Base-by-base conservation (phyloP, 2,329 filamentous ascomycete species). In the Penicillium glabrum region DNA sequence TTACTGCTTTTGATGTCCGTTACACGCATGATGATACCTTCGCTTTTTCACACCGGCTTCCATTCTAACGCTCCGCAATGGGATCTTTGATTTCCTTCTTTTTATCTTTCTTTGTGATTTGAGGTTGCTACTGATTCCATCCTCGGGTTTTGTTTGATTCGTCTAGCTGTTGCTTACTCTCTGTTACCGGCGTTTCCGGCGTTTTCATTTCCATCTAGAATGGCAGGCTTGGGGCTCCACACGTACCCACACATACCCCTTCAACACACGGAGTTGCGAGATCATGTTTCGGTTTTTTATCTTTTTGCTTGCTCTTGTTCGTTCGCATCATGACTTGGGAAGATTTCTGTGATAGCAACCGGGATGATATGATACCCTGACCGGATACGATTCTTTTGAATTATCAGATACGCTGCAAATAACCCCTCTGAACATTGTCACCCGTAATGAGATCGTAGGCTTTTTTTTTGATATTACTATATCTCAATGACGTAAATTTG, bases 351-450 rank as follows among this genome's bases (percentile, higher is more conserved):
- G 29, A 45, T 45, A 56, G 39, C 46, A 56, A 47, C 37, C 53
- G 59, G 58, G 58, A 64, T 48, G 52, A 61, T 51, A 61, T 62
- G 64, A 66, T 66, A 66, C 64, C 62, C 64, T 62, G 57, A 64
- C 59, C 64, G 52, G 54, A 65, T 64, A 60, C 59, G 52, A 58
- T 56, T 58, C 54, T 56, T 54, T 55, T 56, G n/a, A 56, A 60
- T 57, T 16, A 33, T 16, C 13, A 33, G 27, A 61, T 46, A 56
- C 47, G 14, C 16, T 24, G 19, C 19, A 41, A 41, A 41, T 23
- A 4, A 41, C 19, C 9, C 1, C 21, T 41, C 19, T 41, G 39
- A 41, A 21, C 10, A 11, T 23, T 23, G 5, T 41, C 13, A 41
- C 23, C 10, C 8, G 5, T 21, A 10, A 41, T 41, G 10, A 41